These are phyloP conservation scores for Beta macrorhiza DNA, from an alignment of 179 eudicot species.

Conservation along the genomic window DNA sequence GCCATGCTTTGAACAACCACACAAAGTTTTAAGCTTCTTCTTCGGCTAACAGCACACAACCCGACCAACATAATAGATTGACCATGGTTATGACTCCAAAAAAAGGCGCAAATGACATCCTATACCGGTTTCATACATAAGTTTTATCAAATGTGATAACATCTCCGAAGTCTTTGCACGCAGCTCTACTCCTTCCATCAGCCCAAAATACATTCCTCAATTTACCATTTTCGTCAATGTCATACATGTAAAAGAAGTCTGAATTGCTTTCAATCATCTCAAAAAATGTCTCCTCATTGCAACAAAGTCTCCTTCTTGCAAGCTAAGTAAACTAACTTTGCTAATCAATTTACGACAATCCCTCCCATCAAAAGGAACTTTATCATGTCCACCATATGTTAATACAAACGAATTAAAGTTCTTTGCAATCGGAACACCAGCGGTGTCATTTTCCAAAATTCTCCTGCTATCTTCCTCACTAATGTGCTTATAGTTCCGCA, in stretches of 20 bases:
- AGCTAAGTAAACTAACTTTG: neutral
- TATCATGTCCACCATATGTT: neutral
- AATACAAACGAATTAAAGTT: neutral
- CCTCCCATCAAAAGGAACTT: neutral
- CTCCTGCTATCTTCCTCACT: neutral
- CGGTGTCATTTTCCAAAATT: neutral
- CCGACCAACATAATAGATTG: too few species aligned
- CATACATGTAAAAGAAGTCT: slow-evolving; percentile 4
- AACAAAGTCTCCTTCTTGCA: neutral
- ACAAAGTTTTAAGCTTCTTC: too few species aligned
- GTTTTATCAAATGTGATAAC: too few species aligned
- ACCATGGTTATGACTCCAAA: too few species aligned
- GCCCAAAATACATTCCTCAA: slow-evolving; percentile 14
- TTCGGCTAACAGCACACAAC: too few species aligned
- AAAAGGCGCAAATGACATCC: too few species aligned
- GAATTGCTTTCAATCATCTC: slow-evolving; percentile 3
- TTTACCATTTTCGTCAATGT: neutral
- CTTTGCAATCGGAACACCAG: neutral
- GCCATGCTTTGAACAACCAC: too few species aligned
- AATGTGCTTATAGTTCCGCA: neutral
- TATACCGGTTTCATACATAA: too few species aligned
- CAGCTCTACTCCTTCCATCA: slow-evolving; percentile 14
- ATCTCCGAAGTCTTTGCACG: too few species aligned
- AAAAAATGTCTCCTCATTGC: slow-evolving; percentile 5
- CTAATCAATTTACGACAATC: neutral